A percentile compares a stretch with the other conserved stretches of the same genome.
These are phyloP conservation scores for Talaromyces piceae DNA, from an alignment of 2,329 filamentous ascomycete genomes.

Conservation along the genomic window DNA sequence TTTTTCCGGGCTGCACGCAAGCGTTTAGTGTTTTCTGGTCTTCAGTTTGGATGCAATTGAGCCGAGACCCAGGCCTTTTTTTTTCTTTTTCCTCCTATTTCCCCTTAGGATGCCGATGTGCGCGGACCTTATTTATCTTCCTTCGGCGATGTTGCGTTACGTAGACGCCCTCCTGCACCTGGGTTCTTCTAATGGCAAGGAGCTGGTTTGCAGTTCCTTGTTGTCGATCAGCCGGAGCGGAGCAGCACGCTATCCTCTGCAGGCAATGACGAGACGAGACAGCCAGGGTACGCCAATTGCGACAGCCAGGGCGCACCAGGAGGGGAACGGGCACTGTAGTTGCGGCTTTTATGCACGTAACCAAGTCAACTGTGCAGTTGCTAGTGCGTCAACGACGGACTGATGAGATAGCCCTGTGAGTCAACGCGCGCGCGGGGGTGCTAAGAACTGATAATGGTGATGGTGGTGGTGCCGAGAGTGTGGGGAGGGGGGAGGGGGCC, in stretches of 20 bases:
- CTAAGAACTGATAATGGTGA: background rate
- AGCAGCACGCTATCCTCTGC: slow-evolving; percentile 11
- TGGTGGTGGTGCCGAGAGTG: background rate
- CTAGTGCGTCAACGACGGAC: slow-evolving; percentile 2
- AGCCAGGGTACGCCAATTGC: background rate
- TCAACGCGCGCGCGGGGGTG: background rate
- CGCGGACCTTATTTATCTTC: background rate
- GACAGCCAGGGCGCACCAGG: background rate
- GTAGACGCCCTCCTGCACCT: background rate
- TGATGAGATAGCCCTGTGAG: slow-evolving; percentile 1
- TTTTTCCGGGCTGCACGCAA: too few relatives aligned
- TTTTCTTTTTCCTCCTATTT: background rate
- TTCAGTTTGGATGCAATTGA: too few relatives aligned
- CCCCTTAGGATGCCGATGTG: background rate
- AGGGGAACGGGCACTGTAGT: slow-evolving; percentile 6
- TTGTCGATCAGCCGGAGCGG: slow-evolving; percentile 14
- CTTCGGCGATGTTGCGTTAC: background rate
- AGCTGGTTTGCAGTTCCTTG: slow-evolving; percentile 3
- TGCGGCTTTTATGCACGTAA: slow-evolving; percentile 15
- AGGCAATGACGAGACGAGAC: slow-evolving; percentile 6
- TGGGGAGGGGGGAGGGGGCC: background rate
- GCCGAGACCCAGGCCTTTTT: too few relatives aligned
- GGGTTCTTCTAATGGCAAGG: background rate
- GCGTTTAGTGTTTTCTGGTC: too few relatives aligned
- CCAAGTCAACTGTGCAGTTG: slow-evolving; percentile 10